Evolutionary conservation across 2,329 filamentous ascomycete genomes (phyloP).

Genomic region (Trichophyton rubrum): DNA sequence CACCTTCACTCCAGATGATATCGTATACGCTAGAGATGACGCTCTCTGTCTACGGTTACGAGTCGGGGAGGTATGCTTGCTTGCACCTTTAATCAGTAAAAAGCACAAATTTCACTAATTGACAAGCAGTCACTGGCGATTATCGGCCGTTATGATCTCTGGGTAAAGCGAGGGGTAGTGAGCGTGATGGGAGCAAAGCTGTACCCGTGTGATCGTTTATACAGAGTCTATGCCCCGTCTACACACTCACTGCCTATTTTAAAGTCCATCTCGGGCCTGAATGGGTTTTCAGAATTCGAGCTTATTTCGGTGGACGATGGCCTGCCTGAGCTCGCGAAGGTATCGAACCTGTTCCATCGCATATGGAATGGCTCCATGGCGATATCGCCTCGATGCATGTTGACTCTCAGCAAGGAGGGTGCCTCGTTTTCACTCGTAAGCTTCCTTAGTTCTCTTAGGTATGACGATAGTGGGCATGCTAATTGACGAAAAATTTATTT

Average conservation of each 20-base stretch:
- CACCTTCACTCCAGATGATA: constrained; percentile 25
- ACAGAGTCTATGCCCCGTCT: constrained; percentile 43
- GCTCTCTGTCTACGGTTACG: constrained; percentile 30
- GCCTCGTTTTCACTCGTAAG: constrained; percentile 33
- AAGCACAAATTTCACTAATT: constrained; percentile 4
- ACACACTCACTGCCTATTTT: constrained; percentile 47
- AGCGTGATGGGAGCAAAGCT: constrained; percentile 48
- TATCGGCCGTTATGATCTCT: constrained; percentile 46
- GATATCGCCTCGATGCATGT: too few species aligned
- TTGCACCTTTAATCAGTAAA: constrained; percentile 13
- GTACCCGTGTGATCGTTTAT: constrained; percentile 30
- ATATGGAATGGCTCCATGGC: constrained; percentile 35
- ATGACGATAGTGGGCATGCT: neutral
- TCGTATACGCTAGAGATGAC: constrained; percentile 28
- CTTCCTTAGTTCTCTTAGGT: constrained; percentile 4
- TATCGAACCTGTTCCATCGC: constrained; percentile 42
- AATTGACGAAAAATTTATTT: neutral
- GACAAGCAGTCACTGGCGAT: constrained; percentile 28
- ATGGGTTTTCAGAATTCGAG: constrained; percentile 36
- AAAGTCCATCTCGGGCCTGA: constrained; percentile 30
- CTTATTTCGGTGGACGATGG: constrained; percentile 36
- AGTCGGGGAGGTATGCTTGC: constrained; percentile 25
- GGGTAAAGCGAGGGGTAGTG: constrained; percentile 43
- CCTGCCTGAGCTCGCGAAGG: constrained; percentile 32
- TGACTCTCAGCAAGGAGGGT: neutral